Base-by-base conservation (phyloP, 768 basidiomycete genomes). In the Pisolithus orientalis region DNA sequence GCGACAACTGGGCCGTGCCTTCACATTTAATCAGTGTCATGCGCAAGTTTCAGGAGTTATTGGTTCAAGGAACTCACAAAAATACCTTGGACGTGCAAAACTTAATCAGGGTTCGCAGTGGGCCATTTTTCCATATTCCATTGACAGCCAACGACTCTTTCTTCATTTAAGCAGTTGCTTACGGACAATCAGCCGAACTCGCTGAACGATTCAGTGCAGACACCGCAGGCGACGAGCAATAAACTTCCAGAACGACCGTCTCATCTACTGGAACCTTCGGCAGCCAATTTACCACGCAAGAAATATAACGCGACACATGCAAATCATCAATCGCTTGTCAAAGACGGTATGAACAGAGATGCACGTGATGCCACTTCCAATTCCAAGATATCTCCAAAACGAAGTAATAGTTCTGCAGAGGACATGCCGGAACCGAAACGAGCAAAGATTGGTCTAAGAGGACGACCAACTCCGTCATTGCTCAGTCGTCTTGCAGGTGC, bases 41-140 rank as follows among this genome's bases (percentile, higher is more conserved):
- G 54, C 64, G 60, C 53, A 65, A 62, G 57, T 61, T 61, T 21
- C 64, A 69, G 61, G 56, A 60, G 32, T 57, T 61, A 51, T 47
- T 64, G 11, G 59, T 53, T 59, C 54, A 58, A 43, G 55, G 59
- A 45, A 52, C 53, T n/a, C 58, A 56, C 59, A 63, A 63, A 44
- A 58, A 53, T 14, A 52, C 49, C 28, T 45, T 53, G 58, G 72
- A 70, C 53, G 61, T 78, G 34, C 69, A 73, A 65, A 64, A 63
- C 51, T 71, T 79, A 55, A 74, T 78, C 52, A 80, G 75, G 79
- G 80, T 81, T 79, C 77, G 79, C 76, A 74, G 60, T 71, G 73
- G 73, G 64, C 72, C 62, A 60, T 63, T 72, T 69, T 62, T 53
- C 61, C 47, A 64, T 66, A 63, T 53, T 62, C 65, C 53, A 57